Base-by-base conservation (phyloP, 2,329 filamentous ascomycete genomes). In the Lecanicillium sp. region DNA sequence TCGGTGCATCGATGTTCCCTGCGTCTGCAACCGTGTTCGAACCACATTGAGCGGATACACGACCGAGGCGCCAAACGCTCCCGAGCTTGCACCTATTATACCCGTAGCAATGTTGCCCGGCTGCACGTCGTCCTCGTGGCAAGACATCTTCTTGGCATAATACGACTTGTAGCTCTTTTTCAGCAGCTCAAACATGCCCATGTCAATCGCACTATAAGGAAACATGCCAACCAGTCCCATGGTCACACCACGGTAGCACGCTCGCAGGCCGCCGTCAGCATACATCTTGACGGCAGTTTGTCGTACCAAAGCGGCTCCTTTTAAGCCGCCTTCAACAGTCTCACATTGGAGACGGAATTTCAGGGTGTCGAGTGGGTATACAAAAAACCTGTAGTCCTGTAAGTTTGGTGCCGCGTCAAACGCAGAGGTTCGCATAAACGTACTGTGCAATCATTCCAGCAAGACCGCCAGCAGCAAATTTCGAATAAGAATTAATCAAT, bases 151-250 rank as follows among this genome's bases (percentile, higher is more conserved):
- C 42, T 75, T 78, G 11, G 87, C 84, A 53, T 87, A 84, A 47
- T 81, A 80, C 4, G 64, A 64, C 25, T 83, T 75, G 46, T 94
- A 78, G 7, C 71, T 71, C 34, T 75, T 78, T 63, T 98, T 98
- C 45, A 95, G 73, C 43, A 92, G 79, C 63, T 98, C 92, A 54
- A 96, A 98, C 1, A 87, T 95, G 47, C 86, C 87, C 53, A 98
- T 82, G 56, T 98, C 92, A 55, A 98, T 94, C 35, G 92, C 92
- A 30, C 88, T 90, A 59, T 96, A 98, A 0, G 92, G 92, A 53
- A 98, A 98, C 80, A 96, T 95, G 57, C 92, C 92, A 36, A 95
- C 66, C 4, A 98, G 72, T 13, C 92, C 92, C 76, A 96, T 92
- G 0, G 88, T 89, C 25, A 98, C 73, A 29, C 92, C 92, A 38